These are phyloP conservation scores for Ogataea hybrid DNA, from an alignment of 1,139 yeast genomes.

Conservation along the genomic window DNA sequence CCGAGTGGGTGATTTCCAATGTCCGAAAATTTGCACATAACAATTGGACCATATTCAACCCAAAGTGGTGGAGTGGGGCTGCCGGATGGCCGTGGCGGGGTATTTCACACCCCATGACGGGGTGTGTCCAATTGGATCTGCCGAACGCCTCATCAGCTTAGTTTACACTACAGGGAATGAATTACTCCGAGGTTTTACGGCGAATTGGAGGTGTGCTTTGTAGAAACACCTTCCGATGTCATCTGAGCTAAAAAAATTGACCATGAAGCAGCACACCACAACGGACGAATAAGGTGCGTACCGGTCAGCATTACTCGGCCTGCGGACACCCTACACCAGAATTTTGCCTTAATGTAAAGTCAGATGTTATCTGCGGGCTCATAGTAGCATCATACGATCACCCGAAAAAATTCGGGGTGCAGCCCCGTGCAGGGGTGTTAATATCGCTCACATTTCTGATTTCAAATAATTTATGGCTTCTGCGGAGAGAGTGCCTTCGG, in stretches of 20 bases:
- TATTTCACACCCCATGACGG: conserved; percentile 7
- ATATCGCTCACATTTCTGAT: no score
- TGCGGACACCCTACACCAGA: neutral
- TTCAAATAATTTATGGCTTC: neutral
- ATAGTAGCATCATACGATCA: conserved; percentile 4
- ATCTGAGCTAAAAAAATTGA: no score
- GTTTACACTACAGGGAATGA: neutral
- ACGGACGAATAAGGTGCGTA: neutral
- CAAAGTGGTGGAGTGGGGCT: conserved; percentile 3
- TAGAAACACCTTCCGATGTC: neutral
- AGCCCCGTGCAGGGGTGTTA: conserved; percentile 6
- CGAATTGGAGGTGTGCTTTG: neutral
- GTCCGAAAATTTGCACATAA: conserved; percentile 1
- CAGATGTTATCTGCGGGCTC: neutral
- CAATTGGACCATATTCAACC: conserved; percentile 2
- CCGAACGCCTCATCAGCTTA: neutral
- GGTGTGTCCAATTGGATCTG: neutral
- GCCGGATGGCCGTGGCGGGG: conserved; percentile 12
- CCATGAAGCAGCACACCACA: neutral
- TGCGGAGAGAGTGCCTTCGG: conserved; percentile 4
- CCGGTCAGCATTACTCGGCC: neutral
- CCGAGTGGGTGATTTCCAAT: conserved; percentile 4
- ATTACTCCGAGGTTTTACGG: neutral
- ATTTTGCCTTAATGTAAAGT: neutral
- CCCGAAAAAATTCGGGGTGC: conserved; percentile 3